A percentile compares a stretch with the other conserved stretches of the same genome.
phyloP scores from a whole-genome alignment of 2,329 filamentous ascomycete species.

The Fusarium euwallaceae region DNA sequence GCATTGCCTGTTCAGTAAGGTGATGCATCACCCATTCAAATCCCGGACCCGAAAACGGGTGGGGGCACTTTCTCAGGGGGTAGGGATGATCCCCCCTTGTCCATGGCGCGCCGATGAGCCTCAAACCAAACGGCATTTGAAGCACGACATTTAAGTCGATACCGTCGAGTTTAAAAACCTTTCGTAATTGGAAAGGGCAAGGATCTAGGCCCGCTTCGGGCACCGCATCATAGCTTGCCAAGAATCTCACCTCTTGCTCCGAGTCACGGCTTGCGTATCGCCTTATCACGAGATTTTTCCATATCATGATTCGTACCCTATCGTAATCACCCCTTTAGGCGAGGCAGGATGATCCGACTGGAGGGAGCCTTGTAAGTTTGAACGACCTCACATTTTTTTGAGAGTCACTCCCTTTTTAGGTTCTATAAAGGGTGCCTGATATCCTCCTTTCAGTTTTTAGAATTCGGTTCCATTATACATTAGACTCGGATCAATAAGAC shows the following conservation, averaged over 20 bases:
- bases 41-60: constrained; percentile 13
- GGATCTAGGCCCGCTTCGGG: constrained; percentile 18
- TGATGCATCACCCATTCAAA: constrained; percentile 12
- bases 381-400: background rate
- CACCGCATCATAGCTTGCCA: constrained; percentile 5
- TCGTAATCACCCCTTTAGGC: constrained; percentile 39
- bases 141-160: constrained; percentile 18
- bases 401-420: background rate
- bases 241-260: background rate
- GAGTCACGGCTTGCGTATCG: constrained; percentile 27
- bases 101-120: constrained; percentile 28
- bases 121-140: constrained; percentile 40
- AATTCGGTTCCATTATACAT: background rate
- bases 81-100: constrained; percentile 8
- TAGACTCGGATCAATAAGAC: background rate
- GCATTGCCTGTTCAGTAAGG: constrained; percentile 19
- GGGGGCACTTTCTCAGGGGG: constrained; percentile 2
- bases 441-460: background rate
- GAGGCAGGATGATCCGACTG: constrained; percentile 24
- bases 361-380: background rate
- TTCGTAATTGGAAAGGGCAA: constrained; percentile 2
- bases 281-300: constrained; percentile 38
- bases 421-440: constrained; percentile 27
- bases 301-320: constrained; percentile 35
- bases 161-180: background rate